Percentiles rank a stretch among this genome's conserved stretches.
phyloP scores from a whole-genome alignment of 23 red algal species.

The Rhodosorus marinus region DNA sequence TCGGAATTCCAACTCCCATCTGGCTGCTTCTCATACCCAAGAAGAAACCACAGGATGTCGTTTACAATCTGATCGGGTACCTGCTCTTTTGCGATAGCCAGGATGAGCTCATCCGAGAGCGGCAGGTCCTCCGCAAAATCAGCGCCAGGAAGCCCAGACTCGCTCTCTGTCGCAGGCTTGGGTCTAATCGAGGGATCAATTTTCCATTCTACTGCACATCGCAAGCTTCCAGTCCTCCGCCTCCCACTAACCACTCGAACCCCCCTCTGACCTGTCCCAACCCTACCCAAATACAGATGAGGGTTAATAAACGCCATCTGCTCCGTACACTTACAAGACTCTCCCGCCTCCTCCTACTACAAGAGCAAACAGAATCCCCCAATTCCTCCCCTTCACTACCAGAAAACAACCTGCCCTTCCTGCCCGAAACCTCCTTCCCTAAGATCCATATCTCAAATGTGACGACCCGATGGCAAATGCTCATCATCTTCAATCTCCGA shows the following conservation, averaged over 20 bases:
- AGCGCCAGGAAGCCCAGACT: background rate
- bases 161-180: background rate
- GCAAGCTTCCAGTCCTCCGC: background rate
- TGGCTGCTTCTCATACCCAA: constrained; percentile 22
- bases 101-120: constrained; percentile 14
- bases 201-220: background rate
- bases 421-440: too few species aligned
- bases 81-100: constrained; percentile 9
- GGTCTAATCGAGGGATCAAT: background rate
- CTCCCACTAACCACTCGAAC: background rate
- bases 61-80: constrained; percentile 50
- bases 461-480: too few species aligned
- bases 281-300: too few species aligned
- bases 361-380: too few species aligned
- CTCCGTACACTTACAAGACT: too few species aligned
- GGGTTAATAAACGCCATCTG: too few species aligned
- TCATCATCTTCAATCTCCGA: too few species aligned
- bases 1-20: constrained; percentile 4
- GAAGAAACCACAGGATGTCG: constrained; percentile 42
- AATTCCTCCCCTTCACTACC: too few species aligned
- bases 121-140: constrained; percentile 1
- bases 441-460: too few species aligned
- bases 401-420: too few species aligned
- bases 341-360: too few species aligned
- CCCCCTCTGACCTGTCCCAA: too few species aligned